Conservation (phyloP, 106 monocot species). For the Allium cepa region DNA sequence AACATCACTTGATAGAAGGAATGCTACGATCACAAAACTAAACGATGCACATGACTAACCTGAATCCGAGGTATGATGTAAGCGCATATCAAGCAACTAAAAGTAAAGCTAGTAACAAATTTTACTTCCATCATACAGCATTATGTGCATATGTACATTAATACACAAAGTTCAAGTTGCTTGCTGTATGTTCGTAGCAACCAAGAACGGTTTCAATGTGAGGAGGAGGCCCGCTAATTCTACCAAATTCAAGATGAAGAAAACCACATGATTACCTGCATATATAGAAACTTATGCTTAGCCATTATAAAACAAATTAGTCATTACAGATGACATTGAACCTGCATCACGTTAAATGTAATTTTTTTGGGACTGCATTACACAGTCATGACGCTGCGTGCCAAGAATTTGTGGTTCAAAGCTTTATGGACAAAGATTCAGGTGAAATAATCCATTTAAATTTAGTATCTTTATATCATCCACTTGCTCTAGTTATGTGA, state of each 20-base stretch:
- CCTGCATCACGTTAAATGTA: too few species aligned
- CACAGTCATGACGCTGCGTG: too few species aligned
- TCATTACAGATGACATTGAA: neutral
- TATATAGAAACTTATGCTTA: neutral
- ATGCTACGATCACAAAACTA: too few species aligned
- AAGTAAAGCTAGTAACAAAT: too few species aligned
- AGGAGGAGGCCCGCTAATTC: slow-evolving; percentile 11
- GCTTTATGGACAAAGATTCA: neutral
- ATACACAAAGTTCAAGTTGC: too few species aligned
- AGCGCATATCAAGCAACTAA: too few species aligned
- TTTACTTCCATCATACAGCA: too few species aligned
- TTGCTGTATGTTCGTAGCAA: neutral
- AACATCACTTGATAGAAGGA: too few species aligned
- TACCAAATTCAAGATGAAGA: slow-evolving; percentile 14
- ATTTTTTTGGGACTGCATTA: too few species aligned
- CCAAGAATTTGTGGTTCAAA: neutral
- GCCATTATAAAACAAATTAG: neutral
- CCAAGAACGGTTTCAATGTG: slow-evolving; percentile 25
- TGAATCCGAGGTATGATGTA: too few species aligned
- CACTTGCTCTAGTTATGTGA: neutral
- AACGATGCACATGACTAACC: too few species aligned
- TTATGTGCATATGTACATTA: too few species aligned
- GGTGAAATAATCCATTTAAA: neutral
- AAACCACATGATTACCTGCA: slow-evolving; percentile 27
- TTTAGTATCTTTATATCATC: neutral